Conservation (phyloP, 129 eudicot species). For the Centaurea solstitialis region DNA sequence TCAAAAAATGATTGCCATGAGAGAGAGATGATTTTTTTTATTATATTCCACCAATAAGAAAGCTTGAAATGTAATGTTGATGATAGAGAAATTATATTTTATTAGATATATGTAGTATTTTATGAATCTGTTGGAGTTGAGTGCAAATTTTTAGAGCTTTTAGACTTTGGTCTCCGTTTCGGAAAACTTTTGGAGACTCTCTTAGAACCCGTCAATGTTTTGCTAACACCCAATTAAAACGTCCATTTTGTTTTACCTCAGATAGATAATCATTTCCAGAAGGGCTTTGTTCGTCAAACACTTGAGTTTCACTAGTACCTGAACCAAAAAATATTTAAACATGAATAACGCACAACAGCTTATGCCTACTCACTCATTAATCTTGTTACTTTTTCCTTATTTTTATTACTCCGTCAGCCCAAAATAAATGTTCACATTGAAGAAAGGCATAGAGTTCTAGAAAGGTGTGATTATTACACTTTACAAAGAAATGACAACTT, state of each 20-base stretch:
- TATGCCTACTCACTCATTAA: neutral
- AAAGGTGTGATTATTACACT: neutral
- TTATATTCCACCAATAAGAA: no score
- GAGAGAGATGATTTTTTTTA: no score
- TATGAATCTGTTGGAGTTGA: no score
- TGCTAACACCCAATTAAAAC: neutral
- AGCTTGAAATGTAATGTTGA: no score
- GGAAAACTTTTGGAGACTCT: no score
- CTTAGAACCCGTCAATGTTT: neutral
- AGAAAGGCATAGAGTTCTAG: neutral
- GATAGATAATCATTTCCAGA: constrained; percentile 95
- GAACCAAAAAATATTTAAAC: constrained; percentile 5
- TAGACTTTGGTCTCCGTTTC: no score
- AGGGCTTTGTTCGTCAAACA: constrained; percentile 87
- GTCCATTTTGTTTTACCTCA: constrained; percentile 54
- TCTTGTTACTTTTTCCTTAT: neutral
- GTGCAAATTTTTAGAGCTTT: no score
- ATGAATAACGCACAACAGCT: neutral
- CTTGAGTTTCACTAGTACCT: constrained; percentile 90
- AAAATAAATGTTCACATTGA: neutral
- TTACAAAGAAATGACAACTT: neutral
- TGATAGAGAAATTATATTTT: no score
- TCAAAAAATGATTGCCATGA: no score
- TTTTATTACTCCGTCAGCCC: neutral
- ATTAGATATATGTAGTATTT: no score